Base-by-base conservation (phyloP, 768 basidiomycete species). In the Lactifluus subvellereus region DNA sequence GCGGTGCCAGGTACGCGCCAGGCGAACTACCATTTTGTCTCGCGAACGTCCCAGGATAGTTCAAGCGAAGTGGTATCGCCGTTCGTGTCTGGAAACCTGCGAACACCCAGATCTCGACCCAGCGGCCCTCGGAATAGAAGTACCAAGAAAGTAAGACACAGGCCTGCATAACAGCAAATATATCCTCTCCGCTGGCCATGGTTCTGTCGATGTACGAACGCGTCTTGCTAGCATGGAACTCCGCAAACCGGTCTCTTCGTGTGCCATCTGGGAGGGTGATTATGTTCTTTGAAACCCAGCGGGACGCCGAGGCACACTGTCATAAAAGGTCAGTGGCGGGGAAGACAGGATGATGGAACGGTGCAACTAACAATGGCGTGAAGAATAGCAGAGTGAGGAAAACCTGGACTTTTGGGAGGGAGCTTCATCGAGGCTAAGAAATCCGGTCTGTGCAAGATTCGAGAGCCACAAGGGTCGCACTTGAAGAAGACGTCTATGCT, bases 41-140 rank as follows among this genome's bases (percentile, higher is more conserved):
- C 6, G 85, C 84, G 69, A 87, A 91, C 18, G 91, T 91, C 40
- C 91, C 91, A 4, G 90, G 91, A 72, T 90, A 91, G 73, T 94
- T 94, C 32, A 92, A 75, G 48, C 91, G 85, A 35, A 94, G 78
- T 6, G 91, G 91, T 18, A 93, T 80, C 30, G 89, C 88, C 20
- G 89, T 88, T 35, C 91, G 81, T 16, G 86, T 89, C 71, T 91
- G 88, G 69, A 92, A 92, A 13, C 83, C 89, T 20, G 91, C 89
- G 74, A 91, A 91, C 45, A 92, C 88, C 91, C 91, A 93, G 4
- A 93, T 87, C 74, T 94, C 91, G 9, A 93, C 91, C 91, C 91
- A 83, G 59, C 90, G 81, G 2, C 91, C 91, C 74, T 93, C 91
- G 60, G 91, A 87, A 70, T 92, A 94, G 67, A 93, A 92, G 74